Percentiles rank a stretch among this genome's conserved stretches.
phyloP scores from a whole-genome alignment of 2,329 filamentous ascomycete genomes.

The Fusarium sp. region DNA sequence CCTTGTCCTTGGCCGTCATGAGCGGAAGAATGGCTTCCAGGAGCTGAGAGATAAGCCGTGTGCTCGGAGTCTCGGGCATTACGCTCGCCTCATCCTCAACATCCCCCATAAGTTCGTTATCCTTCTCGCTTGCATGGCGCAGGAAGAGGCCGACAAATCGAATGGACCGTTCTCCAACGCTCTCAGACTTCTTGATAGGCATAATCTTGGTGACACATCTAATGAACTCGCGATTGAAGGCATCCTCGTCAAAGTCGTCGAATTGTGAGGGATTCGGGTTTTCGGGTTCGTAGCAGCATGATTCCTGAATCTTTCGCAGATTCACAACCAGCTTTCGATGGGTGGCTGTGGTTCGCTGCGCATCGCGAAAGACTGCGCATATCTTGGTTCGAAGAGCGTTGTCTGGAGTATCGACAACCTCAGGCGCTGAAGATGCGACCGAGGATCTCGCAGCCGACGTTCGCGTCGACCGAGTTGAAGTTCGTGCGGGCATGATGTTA shows the following conservation, averaged over 20 bases:
- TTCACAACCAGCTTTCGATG: conserved; percentile 90
- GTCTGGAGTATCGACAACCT: conserved; percentile 76
- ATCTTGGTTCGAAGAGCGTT: conserved; percentile 77
- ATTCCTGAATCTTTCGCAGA: conserved; percentile 88
- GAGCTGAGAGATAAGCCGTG: conserved; percentile 76
- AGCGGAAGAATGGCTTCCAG: conserved; percentile 77
- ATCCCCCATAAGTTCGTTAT: conserved; percentile 71
- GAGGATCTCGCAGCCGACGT: conserved; percentile 57
- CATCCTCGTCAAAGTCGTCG: conserved; percentile 78
- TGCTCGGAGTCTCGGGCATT: conserved; percentile 83
- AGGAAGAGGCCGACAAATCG: conserved; percentile 90
- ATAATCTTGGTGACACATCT: conserved; percentile 83
- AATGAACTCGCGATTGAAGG: conserved; percentile 86
- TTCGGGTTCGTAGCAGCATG: conserved; percentile 73
- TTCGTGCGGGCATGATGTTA: conserved; percentile 58
- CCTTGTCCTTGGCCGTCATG: conserved; percentile 89
- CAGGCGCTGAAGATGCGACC: conserved; percentile 63
- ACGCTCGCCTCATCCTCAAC: conserved; percentile 73
- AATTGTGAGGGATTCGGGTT: conserved; percentile 60
- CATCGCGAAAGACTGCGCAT: conserved; percentile 76
- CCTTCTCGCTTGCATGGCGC: conserved; percentile 72
- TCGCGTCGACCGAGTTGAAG: conserved; percentile 57
- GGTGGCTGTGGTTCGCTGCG: conserved; percentile 86
- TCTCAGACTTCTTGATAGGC: conserved; percentile 89
- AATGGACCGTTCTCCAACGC: conserved; percentile 83